Percentiles rank a stretch among this genome's conserved stretches.
Conservation (phyloP, 768 basidiomycete species). For the Fomitopsis serialis region DNA sequence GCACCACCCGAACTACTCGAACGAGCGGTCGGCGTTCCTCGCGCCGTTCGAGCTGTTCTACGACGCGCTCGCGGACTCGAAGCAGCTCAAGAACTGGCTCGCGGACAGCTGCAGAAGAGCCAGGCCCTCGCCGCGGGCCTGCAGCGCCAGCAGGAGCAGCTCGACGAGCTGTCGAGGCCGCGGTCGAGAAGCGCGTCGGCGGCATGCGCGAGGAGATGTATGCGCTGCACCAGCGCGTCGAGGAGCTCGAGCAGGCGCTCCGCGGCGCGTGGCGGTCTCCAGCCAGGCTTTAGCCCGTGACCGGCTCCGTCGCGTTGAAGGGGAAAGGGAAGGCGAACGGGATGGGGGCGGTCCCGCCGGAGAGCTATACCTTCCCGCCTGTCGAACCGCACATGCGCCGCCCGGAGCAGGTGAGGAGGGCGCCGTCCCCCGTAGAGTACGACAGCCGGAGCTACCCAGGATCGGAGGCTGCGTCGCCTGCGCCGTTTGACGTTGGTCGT, state of each 20-base stretch:
- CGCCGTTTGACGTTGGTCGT: constrained; percentile 42
- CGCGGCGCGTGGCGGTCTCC: constrained; percentile 12
- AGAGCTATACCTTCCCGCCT: constrained; percentile 21
- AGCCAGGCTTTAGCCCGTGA: constrained; percentile 18
- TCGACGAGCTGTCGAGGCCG: constrained; percentile 53
- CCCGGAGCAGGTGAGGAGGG: constrained; percentile 18
- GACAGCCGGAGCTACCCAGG: constrained; percentile 32
- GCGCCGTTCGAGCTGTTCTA: constrained; percentile 83
- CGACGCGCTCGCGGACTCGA: constrained; percentile 76
- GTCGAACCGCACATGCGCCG: constrained; percentile 8
- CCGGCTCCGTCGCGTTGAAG: constrained; percentile 11
- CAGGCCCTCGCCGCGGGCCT: constrained; percentile 49
- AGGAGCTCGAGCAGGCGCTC: constrained; percentile 57
- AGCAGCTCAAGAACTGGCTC: constrained; percentile 73
- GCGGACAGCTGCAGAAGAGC: constrained; percentile 67
- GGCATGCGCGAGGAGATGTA: constrained; percentile 58
- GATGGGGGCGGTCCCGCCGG: constrained; percentile 10
- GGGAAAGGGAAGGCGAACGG: constrained; percentile 20
- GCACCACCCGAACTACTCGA: constrained; percentile 52
- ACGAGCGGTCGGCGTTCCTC: constrained; percentile 72
- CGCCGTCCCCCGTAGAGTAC: constrained; percentile 21
- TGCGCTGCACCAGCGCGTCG: constrained; percentile 55
- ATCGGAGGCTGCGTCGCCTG: constrained; percentile 40
- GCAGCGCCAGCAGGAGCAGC: constrained; percentile 62
- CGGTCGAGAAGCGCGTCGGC: constrained; percentile 58